Base-by-base conservation (phyloP, 1,284 basidiomycete species). In the Microstroma glucosiphilum region DNA sequence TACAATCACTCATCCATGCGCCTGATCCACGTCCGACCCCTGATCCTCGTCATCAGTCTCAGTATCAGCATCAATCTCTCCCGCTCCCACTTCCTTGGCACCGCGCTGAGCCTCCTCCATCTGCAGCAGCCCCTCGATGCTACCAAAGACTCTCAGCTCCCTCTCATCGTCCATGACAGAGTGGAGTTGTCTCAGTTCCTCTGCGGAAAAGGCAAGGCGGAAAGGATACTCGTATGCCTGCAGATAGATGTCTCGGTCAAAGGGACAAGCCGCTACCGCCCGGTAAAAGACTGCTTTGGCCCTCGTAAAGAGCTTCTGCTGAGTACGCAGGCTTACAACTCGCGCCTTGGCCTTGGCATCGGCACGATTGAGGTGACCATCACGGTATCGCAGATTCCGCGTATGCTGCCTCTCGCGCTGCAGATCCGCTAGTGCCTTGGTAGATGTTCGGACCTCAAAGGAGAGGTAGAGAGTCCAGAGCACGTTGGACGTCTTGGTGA, bases 401-500 rank as follows among this genome's bases (percentile, higher is more conserved):
- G 4, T 9, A 4, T 37, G 30, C 30, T 37, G 30, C 30, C 9
- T 37, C 30, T 37, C 4, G 30, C 30, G 30, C 9, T 37, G 30
- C 30, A 37, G 30, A 37, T 37, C 30, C 30, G 30, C 30, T 37
- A 37, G 30, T 3, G 30, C 30, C 30, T 37, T 37, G 30, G 4
- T 37, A 9, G 30, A 3, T 37, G 30, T 13, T 17, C 51, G 51
- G 15, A 54, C 21, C 51, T 54, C 51, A 13, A 54, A 54, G 51
- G 51, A 54, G 25, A 54, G 51, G 51, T 54, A 54, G 51, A 54
- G 25, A 2, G 21, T 19, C 51, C 51, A 54, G 25, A 54, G 51
- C 51, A 25, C 17, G 25, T 26, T 15, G 51, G 21, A 15, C 13
- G 21, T 25, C 51, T 17, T 25, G 51, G 15, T 17, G 21, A 13